These are phyloP conservation scores for Scheffersomyces lignosus DNA, from an alignment of 805 yeast species.

Conservation along the genomic window DNA sequence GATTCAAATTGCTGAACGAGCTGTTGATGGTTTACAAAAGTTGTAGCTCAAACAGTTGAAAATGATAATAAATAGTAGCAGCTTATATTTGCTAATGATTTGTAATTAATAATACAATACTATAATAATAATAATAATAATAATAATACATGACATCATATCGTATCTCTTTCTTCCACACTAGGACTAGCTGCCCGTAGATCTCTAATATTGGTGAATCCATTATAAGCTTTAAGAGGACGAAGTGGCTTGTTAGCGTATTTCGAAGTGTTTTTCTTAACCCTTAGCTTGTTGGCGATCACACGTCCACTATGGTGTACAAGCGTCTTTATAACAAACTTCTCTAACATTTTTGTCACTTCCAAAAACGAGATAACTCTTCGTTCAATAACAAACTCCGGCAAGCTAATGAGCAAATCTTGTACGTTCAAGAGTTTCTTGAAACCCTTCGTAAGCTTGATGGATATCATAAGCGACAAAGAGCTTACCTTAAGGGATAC, in stretches of 20 bases:
- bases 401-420: conserved; percentile 33
- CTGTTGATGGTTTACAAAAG: too few species aligned
- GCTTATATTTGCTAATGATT: too few species aligned
- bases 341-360: conserved; percentile 32
- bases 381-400: conserved; percentile 31
- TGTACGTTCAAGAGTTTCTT: conserved; percentile 38
- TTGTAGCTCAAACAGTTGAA: too few species aligned
- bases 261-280: conserved; percentile 11
- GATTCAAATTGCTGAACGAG: too few species aligned
- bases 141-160: too few species aligned
- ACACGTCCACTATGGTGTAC: conserved; percentile 37
- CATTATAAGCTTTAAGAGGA: conserved; percentile 23
- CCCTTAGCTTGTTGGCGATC: conserved; percentile 31
- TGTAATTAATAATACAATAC: too few species aligned
- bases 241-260: conserved; percentile 18
- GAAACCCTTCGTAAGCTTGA: conserved; percentile 34
- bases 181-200: too few species aligned
- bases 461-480: conserved; percentile 33
- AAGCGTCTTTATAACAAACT: conserved; percentile 30
- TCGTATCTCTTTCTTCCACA: too few species aligned
- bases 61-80: too few species aligned
- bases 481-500: conserved; percentile 46
- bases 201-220: conserved; percentile 23
- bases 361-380: conserved; percentile 36
- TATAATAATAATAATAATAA: too few species aligned